phyloP scores from a whole-genome alignment of 768 basidiomycete species.

The Suillus subluteus region DNA sequence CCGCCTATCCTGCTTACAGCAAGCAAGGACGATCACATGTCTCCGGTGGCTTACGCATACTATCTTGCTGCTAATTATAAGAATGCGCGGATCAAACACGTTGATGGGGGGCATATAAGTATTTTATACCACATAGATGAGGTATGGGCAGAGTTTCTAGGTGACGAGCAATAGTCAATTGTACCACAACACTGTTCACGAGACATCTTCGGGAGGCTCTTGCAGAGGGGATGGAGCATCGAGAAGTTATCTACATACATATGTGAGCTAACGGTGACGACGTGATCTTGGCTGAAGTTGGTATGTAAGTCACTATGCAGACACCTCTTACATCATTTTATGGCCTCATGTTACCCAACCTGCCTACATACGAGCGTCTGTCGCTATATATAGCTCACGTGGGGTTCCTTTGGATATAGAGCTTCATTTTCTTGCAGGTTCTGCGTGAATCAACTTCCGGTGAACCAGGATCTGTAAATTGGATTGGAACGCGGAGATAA shows the following conservation, averaged over 20 bases:
- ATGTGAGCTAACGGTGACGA: too few species aligned
- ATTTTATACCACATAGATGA: conserved; percentile 48
- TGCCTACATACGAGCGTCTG: conserved; percentile 5
- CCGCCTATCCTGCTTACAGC: conserved; percentile 51
- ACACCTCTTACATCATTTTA: conserved; percentile 12
- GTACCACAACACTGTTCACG: background rate
- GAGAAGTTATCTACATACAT: background rate
- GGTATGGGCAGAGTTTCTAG: conserved; percentile 44
- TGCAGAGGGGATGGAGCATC: conserved; percentile 1
- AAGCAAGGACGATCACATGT: conserved; percentile 45
- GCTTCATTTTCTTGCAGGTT: conserved; percentile 9
- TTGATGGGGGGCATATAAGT: conserved; percentile 55
- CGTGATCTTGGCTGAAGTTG: too few species aligned
- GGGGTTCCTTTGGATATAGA: conserved; percentile 22
- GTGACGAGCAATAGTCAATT: conserved; percentile 14
- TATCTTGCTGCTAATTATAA: conserved; percentile 53
- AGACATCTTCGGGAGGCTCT: background rate
- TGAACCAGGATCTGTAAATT: background rate
- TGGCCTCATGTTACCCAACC: conserved; percentile 14
- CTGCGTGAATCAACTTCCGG: background rate
- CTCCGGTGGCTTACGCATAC: conserved; percentile 46
- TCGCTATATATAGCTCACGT: conserved; percentile 20
- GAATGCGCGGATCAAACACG: conserved; percentile 43
- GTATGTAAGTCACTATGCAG: background rate
- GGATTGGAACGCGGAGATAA: background rate